phyloP scores from a whole-genome alignment of 257 asterid genomes.

The Solanum appendiculatum region DNA sequence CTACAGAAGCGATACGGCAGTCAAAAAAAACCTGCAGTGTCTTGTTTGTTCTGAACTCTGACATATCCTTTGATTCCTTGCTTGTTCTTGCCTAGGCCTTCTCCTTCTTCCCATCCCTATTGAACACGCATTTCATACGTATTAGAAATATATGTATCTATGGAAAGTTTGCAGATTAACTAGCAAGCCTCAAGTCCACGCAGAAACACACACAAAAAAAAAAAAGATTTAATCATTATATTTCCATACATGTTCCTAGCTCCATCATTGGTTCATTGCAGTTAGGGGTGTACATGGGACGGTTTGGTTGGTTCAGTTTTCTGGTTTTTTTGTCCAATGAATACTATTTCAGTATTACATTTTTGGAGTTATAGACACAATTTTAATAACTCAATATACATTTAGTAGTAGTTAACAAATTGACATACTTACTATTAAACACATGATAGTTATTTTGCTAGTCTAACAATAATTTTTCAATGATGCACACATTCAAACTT shows the following conservation, averaged over 20 bases:
- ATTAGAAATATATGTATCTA: background rate
- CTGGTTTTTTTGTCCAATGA: too few relatives aligned
- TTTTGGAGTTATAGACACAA: too few relatives aligned
- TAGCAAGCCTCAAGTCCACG: background rate
- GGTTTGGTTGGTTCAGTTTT: too few relatives aligned
- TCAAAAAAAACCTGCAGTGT: conserved; percentile 44
- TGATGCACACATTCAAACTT: too few relatives aligned
- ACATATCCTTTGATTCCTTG: conserved; percentile 96
- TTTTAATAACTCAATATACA: too few relatives aligned
- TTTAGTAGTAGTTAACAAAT: too few relatives aligned
- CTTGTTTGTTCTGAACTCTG: conserved; percentile 85
- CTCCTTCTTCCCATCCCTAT: conserved; percentile 99
- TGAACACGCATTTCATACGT: background rate
- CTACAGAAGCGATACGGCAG: background rate
- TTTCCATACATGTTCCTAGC: background rate
- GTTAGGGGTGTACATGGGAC: background rate
- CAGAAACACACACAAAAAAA: background rate
- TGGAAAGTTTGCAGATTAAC: background rate
- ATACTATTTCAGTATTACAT: too few relatives aligned
- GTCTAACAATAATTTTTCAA: too few relatives aligned
- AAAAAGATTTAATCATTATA: background rate
- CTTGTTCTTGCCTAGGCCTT: conserved; percentile 92
- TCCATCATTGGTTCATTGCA: background rate
- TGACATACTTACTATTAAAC: too few relatives aligned
- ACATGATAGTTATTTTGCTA: too few relatives aligned